Base-by-base conservation (phyloP, 2,329 filamentous ascomycete species). In the Pseudopyricularia javanii region DNA sequence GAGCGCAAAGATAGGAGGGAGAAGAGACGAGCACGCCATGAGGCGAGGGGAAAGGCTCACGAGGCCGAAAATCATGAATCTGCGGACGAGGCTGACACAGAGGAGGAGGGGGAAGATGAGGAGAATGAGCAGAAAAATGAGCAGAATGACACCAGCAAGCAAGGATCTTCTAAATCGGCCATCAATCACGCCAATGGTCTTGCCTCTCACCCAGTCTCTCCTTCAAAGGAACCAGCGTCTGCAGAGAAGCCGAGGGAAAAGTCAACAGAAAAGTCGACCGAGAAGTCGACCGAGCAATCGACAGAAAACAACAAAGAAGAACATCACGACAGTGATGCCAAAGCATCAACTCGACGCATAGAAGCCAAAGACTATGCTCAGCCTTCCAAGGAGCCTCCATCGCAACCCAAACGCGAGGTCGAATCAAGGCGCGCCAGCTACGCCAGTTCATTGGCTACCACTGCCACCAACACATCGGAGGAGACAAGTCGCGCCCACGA, bases 1-100 rank as follows among this genome's bases (percentile, higher is more conserved):
- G 71, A 76, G 56, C 72, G 74, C 40, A 74, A 74, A 56, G 67
- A 71, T 61, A 74, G 72, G 59, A 68, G 66, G 51, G 67, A 62
- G 40, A 49, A 15, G n/a, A 17, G 37, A 9, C 17, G 17, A 43
- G 37, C 37, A 20, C n/a, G 49, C 9, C 24, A 7, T 4, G 3
- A 20, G 24, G 12, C 17, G 2, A 33, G 52, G n/a, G 49, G 47
- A n/a, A 56, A 57, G 17, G 34, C 51, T 15, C 40, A 56, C 14
- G 47, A 55, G 7, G 32, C 12, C 11, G 33, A 32, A 15, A 9
- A 9, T 43, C 37, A 43, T n/a, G 37, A 43, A n/a, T 5, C 2
- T 3, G n/a, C n/a, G n/a, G n/a, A n/a, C n/a, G 17, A 43, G 37
- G 37, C 37, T 22, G 49, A 51, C 20, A 26, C 34, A 17, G 35